These are phyloP conservation scores for Fusarium tricinctum DNA, from an alignment of 2,329 filamentous ascomycete species.

Conservation along the genomic window DNA sequence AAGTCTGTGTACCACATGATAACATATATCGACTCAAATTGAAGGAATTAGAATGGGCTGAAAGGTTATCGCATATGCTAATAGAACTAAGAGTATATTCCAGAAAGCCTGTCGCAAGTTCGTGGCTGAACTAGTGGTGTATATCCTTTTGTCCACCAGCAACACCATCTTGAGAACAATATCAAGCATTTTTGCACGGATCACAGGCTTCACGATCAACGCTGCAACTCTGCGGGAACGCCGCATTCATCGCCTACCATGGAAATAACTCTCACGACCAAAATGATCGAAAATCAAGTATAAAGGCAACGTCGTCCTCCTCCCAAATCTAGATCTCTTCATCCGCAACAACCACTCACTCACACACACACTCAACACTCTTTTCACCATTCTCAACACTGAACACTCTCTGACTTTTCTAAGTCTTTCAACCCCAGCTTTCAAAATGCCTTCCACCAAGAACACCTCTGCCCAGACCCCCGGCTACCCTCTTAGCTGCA, in stretches of 20 bases:
- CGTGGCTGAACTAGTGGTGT: constrained; percentile 22
- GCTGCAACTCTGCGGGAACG: constrained; percentile 21
- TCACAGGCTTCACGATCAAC: constrained; percentile 30
- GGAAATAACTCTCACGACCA: not conserved
- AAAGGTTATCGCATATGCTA: constrained; percentile 2
- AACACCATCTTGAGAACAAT: constrained; percentile 49
- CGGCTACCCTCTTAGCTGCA: constrained; percentile 50
- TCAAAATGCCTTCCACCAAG: constrained; percentile 54
- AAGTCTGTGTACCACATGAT: constrained; percentile 16
- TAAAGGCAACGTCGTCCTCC: constrained; percentile 36
- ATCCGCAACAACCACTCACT: constrained; percentile 38
- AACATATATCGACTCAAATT: not conserved
- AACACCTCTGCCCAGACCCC: constrained; percentile 46
- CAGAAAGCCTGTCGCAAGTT: constrained; percentile 11
- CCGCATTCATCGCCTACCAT: not conserved
- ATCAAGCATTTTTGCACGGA: constrained; percentile 41
- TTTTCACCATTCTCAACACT: constrained; percentile 48
- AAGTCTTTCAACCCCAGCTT: constrained; percentile 47
- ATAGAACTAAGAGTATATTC: constrained; percentile 9
- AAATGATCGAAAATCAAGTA: constrained; percentile 17
- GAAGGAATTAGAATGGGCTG: not conserved
- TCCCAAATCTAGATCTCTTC: constrained; percentile 13
- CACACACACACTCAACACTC: constrained; percentile 36
- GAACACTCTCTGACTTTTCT: constrained; percentile 44
- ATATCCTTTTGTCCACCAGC: constrained; percentile 26